Evolutionary conservation across 2,329 filamentous ascomycete species (phyloP).

Genomic region (Aquanectria penicillioides): DNA sequence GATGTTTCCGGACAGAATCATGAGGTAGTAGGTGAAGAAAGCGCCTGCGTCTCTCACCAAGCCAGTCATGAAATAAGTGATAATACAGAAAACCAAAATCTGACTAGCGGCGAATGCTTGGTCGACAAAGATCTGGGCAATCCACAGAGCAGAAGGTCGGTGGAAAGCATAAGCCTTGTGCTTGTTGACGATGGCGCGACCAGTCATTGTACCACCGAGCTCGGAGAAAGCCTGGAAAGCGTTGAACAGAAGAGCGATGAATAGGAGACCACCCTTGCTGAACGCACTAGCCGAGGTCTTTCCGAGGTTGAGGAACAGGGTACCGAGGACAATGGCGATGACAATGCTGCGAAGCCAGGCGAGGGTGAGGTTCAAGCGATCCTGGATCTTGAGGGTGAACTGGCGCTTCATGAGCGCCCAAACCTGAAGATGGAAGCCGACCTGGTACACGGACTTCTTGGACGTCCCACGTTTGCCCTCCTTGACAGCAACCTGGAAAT

Average conservation of each 20-base stretch:
- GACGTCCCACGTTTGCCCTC: conserved; percentile 83
- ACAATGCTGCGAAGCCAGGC: conserved; percentile 76
- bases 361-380: conserved; percentile 79
- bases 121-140: conserved; percentile 84
- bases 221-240: conserved; percentile 89
- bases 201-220: conserved; percentile 78
- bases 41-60: conserved; percentile 75
- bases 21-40: conserved; percentile 81
- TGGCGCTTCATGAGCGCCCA: conserved; percentile 87
- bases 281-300: conserved; percentile 77
- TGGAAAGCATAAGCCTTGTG: conserved; percentile 87
- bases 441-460: conserved; percentile 81
- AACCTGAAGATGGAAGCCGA: conserved; percentile 84
- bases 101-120: conserved; percentile 76
- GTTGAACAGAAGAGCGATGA: conserved; percentile 84
- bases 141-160: conserved; percentile 82
- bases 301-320: conserved; percentile 78
- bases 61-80: conserved; percentile 83
- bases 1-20: conserved; percentile 75
- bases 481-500: conserved; percentile 79
- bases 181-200: conserved; percentile 82
- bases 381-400: conserved; percentile 86
- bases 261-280: conserved; percentile 82
- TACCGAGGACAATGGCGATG: conserved; percentile 82
- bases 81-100: conserved; percentile 77